Evolutionary conservation across 1,139 yeast species (phyloP).

Genomic region (Tardiomyces blankii): DNA sequence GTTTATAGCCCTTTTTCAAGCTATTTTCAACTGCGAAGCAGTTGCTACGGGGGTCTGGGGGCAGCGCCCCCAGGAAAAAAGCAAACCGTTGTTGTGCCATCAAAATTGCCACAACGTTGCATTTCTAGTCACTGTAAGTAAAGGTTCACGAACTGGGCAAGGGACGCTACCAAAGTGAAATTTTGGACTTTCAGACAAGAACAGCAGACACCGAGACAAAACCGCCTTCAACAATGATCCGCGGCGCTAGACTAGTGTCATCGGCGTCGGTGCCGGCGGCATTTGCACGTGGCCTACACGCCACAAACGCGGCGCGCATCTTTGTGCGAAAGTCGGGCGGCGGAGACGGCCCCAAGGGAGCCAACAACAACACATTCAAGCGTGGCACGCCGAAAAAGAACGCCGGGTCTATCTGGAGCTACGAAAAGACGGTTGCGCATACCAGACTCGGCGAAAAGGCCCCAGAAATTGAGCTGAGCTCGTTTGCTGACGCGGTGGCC

Average conservation of each 20-base stretch:
- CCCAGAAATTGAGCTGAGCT: slow-evolving; percentile 11
- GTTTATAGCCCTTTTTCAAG: too few relatives aligned
- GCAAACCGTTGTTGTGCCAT: too few relatives aligned
- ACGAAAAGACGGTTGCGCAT: slow-evolving; percentile 22
- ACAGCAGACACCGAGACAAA: too few relatives aligned
- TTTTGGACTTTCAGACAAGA: too few relatives aligned
- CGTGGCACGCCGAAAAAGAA: slow-evolving; percentile 21
- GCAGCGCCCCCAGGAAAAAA: too few relatives aligned
- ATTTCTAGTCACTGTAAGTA: not conserved
- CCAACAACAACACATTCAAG: slow-evolving; percentile 13
- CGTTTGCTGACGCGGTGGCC: slow-evolving; percentile 9
- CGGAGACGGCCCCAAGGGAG: not conserved
- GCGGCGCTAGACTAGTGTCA: not conserved
- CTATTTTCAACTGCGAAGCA: too few relatives aligned
- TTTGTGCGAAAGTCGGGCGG: not conserved
- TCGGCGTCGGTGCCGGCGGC: not conserved
- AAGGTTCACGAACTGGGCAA: too few relatives aligned
- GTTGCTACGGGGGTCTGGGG: too few relatives aligned
- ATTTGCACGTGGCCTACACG: not conserved
- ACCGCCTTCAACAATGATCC: not conserved
- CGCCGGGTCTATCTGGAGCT: slow-evolving; percentile 21
- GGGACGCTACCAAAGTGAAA: too few relatives aligned
- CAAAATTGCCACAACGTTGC: not conserved
- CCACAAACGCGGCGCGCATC: not conserved
- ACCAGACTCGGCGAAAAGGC: slow-evolving; percentile 15